phyloP scores from a whole-genome alignment of 306 rosid genomes.

The Rosa rugosa region DNA sequence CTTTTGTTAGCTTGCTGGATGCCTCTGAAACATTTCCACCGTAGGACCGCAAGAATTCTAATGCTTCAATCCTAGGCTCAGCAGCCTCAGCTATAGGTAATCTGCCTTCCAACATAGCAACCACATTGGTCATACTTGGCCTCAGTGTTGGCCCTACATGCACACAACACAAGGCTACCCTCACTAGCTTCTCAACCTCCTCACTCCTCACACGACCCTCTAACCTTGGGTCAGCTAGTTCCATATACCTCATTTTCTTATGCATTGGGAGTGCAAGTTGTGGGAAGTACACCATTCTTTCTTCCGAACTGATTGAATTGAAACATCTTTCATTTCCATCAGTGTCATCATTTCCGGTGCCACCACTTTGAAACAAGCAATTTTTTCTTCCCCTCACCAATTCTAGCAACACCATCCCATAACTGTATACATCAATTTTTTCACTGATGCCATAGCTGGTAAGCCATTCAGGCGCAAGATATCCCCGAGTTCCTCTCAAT shows the following conservation, averaged over 20 bases:
- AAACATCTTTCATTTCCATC: neutral
- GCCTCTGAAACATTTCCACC: slow-evolving; percentile 7
- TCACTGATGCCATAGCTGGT: slow-evolving; percentile 45
- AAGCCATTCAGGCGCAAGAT: slow-evolving; percentile 69
- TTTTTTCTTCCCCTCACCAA: slow-evolving; percentile 19
- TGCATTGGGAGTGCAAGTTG: slow-evolving; percentile 23
- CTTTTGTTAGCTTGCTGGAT: neutral
- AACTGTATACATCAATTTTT: slow-evolving; percentile 27
- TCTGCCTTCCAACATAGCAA: slow-evolving; percentile 28
- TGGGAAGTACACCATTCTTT: slow-evolving; percentile 7
- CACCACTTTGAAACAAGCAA: neutral
- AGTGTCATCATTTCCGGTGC: neutral
- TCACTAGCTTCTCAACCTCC: slow-evolving; percentile 21
- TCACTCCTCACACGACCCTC: slow-evolving; percentile 13
- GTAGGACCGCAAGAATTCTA: slow-evolving; percentile 18
- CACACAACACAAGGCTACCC: slow-evolving; percentile 22
- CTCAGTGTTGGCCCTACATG: slow-evolving; percentile 16
- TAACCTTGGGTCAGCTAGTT: slow-evolving; percentile 21
- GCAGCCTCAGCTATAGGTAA: slow-evolving; percentile 20
- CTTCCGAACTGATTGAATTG: neutral
- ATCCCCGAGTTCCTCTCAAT: slow-evolving; percentile 66
- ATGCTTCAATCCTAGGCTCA: slow-evolving; percentile 23
- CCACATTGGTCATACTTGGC: slow-evolving; percentile 19
- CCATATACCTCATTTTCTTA: slow-evolving; percentile 12
- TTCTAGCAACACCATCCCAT: slow-evolving; percentile 36